Base-by-base conservation (phyloP, 2,329 filamentous ascomycete genomes). In the Hymenoscyphus scutula region DNA sequence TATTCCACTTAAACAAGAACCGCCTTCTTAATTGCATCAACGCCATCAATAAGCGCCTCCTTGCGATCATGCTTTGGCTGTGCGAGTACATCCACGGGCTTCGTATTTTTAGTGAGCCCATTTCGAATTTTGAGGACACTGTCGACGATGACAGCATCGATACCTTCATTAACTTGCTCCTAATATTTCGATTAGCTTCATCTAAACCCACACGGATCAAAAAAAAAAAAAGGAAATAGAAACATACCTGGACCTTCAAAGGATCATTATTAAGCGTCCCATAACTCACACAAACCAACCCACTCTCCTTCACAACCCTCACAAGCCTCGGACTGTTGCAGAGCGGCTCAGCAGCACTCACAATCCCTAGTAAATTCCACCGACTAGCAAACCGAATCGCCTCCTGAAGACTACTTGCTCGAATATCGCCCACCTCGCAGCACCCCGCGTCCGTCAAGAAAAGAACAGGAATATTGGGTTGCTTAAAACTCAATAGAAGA, bases 121-220 rank as follows among this genome's bases (percentile, higher is more conserved):
- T 97, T 92, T 55, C 94, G 87, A 69, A 99, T 97, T 48, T 91
- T 91, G 32, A 98, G 84, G 2, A 99, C 94, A 65, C 87, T 95
- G 74, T 99, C 95, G 15, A 98, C 95, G 73, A 99, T 99, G 60
- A 99, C 94, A 1, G 95, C 95, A 74, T 99, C 95, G 65, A 99
- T 97, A 56, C 95, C 94, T 77, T 97, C 91, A 60, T 91, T 90
- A 10, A 96, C 91, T 87, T 99, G 95, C 73, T 68, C 69, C 58
- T 67, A n/a, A n/a, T 59, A 38, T 48, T 59, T 57, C 62, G 19
- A 11, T 62, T 61, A 68, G 64, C 58, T 53, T 29, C 27, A 29
- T 29, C 27, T 56, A 2, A 37, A 54, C 5, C 4, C 11, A n/a
- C 3, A 27, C 19, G n/a, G 17, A 53, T 6, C 23, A 41, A 29